Evolutionary conservation across 306 rosid species (phyloP).

Genomic region (Casuarina cunninghamiana): DNA sequence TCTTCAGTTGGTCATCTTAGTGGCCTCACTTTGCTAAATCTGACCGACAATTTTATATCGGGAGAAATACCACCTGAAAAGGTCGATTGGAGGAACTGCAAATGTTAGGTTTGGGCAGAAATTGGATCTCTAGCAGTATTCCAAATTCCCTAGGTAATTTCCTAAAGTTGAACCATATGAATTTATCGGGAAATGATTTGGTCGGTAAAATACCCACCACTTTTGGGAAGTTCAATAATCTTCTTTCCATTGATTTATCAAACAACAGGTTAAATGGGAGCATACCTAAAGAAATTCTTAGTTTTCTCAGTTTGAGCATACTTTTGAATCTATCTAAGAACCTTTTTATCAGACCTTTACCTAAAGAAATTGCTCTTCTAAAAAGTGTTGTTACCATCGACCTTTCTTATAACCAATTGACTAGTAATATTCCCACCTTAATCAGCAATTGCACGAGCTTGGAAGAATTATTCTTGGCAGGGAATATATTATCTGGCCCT

Average conservation of each 20-base stretch:
- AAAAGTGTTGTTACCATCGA: too few relatives aligned
- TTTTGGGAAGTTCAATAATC: slow-evolving; percentile 49
- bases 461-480: too few relatives aligned
- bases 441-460: too few relatives aligned
- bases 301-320: too few relatives aligned
- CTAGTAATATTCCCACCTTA: too few relatives aligned
- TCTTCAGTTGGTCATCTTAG: slow-evolving; percentile 53
- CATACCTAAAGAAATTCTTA: too few relatives aligned
- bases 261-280: too few relatives aligned
- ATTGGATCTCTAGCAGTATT: slow-evolving; percentile 49
- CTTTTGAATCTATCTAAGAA: too few relatives aligned
- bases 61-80: slow-evolving; percentile 64
- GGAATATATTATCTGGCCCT: too few relatives aligned
- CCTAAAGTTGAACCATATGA: slow-evolving; percentile 42
- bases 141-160: slow-evolving; percentile 64
- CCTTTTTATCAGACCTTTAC: too few relatives aligned
- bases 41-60: slow-evolving; percentile 50
- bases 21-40: slow-evolving; percentile 53
- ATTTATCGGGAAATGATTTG: slow-evolving; percentile 58
- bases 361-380: too few relatives aligned
- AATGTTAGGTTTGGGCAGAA: slow-evolving; percentile 43
- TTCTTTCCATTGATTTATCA: slow-evolving; percentile 63
- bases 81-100: slow-evolving; percentile 52
- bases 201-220: slow-evolving; percentile 43
- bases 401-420: too few relatives aligned